Evolutionary conservation across 768 basidiomycete genomes (phyloP).

Genomic region (Chalciporus sphaerocephalus): DNA sequence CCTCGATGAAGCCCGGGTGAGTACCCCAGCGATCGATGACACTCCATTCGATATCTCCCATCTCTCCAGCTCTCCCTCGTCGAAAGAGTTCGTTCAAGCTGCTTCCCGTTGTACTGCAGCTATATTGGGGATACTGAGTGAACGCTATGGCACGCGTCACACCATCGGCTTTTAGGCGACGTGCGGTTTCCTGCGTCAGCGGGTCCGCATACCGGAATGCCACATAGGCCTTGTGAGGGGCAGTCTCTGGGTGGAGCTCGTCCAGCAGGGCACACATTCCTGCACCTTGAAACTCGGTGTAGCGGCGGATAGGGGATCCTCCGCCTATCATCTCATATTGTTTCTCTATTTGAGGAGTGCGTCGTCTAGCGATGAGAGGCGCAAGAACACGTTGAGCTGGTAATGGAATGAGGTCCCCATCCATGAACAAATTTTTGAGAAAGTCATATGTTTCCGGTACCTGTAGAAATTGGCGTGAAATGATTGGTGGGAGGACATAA

Average conservation of each 20-base stretch:
- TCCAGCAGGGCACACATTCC: slow-evolving; percentile 89
- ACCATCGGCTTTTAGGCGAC: slow-evolving; percentile 84
- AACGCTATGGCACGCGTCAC: slow-evolving; percentile 92
- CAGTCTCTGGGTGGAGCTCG: slow-evolving; percentile 88
- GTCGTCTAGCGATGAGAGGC: slow-evolving; percentile 80
- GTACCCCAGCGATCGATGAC: slow-evolving; percentile 98
- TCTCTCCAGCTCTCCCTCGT: slow-evolving; percentile 54
- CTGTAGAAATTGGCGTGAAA: slow-evolving; percentile 36
- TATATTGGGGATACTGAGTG: slow-evolving; percentile 98
- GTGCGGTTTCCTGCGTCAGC: slow-evolving; percentile 76
- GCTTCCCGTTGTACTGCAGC: slow-evolving; percentile 96
- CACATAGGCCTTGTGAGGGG: slow-evolving; percentile 94
- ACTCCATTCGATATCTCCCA: slow-evolving; percentile 83
- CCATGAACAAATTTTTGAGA: slow-evolving; percentile 86
- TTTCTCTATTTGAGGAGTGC: slow-evolving; percentile 89
- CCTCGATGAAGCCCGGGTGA: slow-evolving; percentile 91
- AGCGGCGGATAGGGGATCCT: slow-evolving; percentile 90
- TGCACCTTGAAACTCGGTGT: slow-evolving; percentile 84
- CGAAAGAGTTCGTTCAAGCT: slow-evolving; percentile 90
- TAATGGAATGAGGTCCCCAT: slow-evolving; percentile 89
- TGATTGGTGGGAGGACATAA: slow-evolving; percentile 1
- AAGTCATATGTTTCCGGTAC: slow-evolving; percentile 91
- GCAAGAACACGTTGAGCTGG: slow-evolving; percentile 88
- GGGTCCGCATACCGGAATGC: slow-evolving; percentile 94
- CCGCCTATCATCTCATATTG: slow-evolving; percentile 96